Evolutionary conservation across 2,329 filamentous ascomycete species (phyloP).

Genomic region (Pseudogymnoascus sp.): DNA sequence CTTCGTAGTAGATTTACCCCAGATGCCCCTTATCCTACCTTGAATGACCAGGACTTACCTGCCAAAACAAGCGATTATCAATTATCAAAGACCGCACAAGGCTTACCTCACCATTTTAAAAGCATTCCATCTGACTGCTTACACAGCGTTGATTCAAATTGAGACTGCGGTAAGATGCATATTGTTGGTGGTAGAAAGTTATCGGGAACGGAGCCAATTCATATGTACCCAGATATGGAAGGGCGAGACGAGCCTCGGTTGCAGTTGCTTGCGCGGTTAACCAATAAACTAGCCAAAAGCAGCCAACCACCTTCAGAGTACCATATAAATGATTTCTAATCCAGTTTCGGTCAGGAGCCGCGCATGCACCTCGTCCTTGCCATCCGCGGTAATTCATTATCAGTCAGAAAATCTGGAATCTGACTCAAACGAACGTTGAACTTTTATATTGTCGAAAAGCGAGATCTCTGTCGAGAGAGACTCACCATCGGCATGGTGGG

Average conservation of each 20-base stretch:
- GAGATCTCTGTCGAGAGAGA: neutral
- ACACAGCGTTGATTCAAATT: neutral
- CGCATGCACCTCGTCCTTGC: neutral
- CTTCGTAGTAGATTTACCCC: neutral
- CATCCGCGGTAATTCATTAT: neutral
- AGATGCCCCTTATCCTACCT: neutral
- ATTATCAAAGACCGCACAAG: neutral
- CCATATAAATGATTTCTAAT: neutral
- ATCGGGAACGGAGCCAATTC: neutral
- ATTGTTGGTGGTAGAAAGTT: neutral
- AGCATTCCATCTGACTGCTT: neutral
- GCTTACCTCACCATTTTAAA: neutral
- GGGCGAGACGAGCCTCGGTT: conserved; percentile 3
- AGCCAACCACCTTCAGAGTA: neutral
- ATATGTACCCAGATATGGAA: neutral
- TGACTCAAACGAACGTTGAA: neutral
- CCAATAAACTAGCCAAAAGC: neutral
- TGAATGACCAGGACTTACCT: neutral
- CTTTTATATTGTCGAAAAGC: neutral
- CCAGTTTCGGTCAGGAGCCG: neutral
- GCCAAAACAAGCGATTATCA: neutral
- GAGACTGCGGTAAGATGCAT: neutral
- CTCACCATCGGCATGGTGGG: neutral
- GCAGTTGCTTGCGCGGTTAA: neutral
- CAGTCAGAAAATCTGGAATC: neutral